Evolutionary conservation across 2,329 filamentous ascomycete genomes (phyloP).

Genomic region (Alternaria viburni): DNA sequence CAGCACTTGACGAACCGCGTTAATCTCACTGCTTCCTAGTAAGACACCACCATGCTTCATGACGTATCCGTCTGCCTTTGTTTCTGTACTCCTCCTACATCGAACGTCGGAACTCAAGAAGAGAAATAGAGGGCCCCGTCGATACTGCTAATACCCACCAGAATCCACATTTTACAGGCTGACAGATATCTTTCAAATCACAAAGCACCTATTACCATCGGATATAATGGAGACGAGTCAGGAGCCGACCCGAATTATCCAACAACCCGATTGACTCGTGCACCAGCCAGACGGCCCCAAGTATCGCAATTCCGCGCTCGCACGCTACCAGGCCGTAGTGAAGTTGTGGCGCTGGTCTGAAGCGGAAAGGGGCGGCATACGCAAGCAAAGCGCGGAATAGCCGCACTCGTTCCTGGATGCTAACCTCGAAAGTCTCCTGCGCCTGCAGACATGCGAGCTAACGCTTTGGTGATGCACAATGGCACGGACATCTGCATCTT

Average conservation of each 20-base stretch:
- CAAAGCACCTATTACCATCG: slow-evolving; percentile 8
- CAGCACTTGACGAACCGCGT: slow-evolving; percentile 5
- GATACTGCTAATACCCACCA: slow-evolving; percentile 5
- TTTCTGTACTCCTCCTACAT: neutral
- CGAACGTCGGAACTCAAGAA: neutral
- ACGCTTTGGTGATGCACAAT: slow-evolving; percentile 3
- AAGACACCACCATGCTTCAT: neutral
- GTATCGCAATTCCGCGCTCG: slow-evolving; percentile 2
- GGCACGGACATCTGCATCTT: slow-evolving; percentile 11
- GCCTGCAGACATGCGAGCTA: slow-evolving; percentile 2
- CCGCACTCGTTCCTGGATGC: slow-evolving; percentile 14
- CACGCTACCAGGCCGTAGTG: slow-evolving; percentile 1
- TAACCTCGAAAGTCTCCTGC: slow-evolving; percentile 9
- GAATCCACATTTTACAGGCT: slow-evolving; percentile 16
- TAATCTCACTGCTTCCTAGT: neutral
- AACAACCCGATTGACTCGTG: slow-evolving; percentile 13
- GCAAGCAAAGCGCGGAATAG: neutral
- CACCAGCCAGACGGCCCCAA: neutral
- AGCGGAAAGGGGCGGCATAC: slow-evolving; percentile 7
- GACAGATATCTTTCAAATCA: slow-evolving; percentile 4
- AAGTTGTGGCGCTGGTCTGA: neutral
- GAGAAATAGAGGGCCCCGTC: neutral
- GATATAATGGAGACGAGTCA: slow-evolving; percentile 16
- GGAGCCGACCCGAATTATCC: neutral
- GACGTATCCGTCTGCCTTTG: neutral